These are phyloP conservation scores for Quercus phellos DNA, from an alignment of 331 rosid genomes.

Conservation along the genomic window DNA sequence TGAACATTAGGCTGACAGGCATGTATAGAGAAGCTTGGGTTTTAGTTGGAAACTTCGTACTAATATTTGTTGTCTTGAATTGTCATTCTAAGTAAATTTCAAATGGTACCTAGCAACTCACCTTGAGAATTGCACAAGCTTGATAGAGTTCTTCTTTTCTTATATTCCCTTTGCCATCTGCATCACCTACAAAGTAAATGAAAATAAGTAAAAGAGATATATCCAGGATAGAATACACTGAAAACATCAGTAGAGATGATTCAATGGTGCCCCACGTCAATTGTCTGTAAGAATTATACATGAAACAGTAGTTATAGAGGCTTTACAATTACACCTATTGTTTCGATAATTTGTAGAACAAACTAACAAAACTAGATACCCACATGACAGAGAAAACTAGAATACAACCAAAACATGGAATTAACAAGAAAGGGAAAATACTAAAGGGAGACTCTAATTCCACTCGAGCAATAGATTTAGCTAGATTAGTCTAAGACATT, in stretches of 20 bases:
- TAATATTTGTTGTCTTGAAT: neutral
- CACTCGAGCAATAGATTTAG: neutral
- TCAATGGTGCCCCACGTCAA: neutral
- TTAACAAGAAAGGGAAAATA: neutral
- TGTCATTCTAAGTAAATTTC: neutral
- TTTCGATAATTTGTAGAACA: neutral
- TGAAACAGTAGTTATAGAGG: neutral
- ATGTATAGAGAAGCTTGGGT: neutral
- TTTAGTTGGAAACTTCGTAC: neutral
- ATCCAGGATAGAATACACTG: neutral
- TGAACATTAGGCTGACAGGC: neutral
- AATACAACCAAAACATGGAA: neutral
- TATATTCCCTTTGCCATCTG: slow-evolving; percentile 65
- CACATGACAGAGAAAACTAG: neutral
- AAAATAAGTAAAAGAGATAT: neutral
- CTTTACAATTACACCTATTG: neutral
- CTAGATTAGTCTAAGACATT: neutral
- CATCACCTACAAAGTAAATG: slow-evolving; percentile 57
- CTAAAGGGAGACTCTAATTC: neutral
- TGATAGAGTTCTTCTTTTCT: slow-evolving; percentile 74
- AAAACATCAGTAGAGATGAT: neutral
- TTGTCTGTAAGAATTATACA: neutral
- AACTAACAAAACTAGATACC: neutral
- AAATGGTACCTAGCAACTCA: slow-evolving; percentile 28
- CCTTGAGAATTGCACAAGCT: slow-evolving; percentile 86